These are phyloP conservation scores for Pecoramyces ruminantium DNA, from an alignment of 192 early-diverging fungal species.

Conservation along the genomic window DNA sequence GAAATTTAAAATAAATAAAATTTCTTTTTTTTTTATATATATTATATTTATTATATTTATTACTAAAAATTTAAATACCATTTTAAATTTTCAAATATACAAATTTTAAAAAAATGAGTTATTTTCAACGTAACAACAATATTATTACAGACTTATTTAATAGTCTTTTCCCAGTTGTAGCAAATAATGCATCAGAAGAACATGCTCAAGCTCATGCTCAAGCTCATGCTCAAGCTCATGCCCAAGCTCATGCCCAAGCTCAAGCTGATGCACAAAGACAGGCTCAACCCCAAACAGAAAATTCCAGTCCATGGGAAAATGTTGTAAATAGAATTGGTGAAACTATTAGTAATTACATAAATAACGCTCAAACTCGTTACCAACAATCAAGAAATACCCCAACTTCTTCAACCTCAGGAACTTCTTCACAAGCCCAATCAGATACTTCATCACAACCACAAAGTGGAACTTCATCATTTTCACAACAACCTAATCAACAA, in stretches of 20 bases:
- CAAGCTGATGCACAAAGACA: neutral
- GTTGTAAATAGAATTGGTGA: neutral
- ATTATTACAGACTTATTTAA: neutral
- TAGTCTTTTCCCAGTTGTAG: neutral
- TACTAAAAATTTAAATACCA: too few relatives aligned
- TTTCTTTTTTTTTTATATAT: too few relatives aligned
- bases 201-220: neutral
- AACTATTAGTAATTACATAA: neutral
- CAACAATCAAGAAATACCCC: neutral
- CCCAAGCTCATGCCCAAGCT: neutral
- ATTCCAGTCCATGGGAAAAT: neutral
- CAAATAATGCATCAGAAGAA: neutral
- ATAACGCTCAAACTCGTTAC: neutral
- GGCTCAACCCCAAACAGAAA: neutral
- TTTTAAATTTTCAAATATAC: too few relatives aligned
- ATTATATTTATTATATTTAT: too few relatives aligned
- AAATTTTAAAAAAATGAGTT: neutral
- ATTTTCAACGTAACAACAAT: neutral
- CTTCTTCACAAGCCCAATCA: neutral
- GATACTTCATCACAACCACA: neutral
- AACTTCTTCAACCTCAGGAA: neutral
- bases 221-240: neutral
- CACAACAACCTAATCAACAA: too few relatives aligned
- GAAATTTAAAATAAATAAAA: too few relatives aligned
- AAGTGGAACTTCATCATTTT: too few relatives aligned